Evolutionary conservation across 805 yeast genomes (phyloP).

Genomic region (Kluyveromyces aestuarii): DNA sequence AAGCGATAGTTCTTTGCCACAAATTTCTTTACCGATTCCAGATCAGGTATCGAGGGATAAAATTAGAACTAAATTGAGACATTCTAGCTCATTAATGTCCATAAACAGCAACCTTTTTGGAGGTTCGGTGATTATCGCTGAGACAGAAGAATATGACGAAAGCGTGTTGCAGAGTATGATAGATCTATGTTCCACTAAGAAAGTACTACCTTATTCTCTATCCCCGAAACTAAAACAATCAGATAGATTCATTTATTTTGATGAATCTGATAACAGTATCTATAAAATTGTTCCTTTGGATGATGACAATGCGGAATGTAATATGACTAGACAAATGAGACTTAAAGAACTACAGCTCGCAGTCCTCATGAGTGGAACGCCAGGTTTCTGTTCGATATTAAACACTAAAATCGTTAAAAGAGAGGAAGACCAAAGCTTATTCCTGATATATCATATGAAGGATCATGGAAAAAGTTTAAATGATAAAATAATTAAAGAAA

Average conservation of each 20-base stretch:
- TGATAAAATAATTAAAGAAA: neutral
- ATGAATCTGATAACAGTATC: neutral
- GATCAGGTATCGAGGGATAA: slow-evolving; percentile 47
- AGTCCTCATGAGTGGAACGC: slow-evolving; percentile 18
- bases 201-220: neutral
- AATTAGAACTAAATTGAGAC: slow-evolving; percentile 42
- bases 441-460: slow-evolving; percentile 17
- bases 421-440: slow-evolving; percentile 6
- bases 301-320: slow-evolving; percentile 7
- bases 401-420: slow-evolving; percentile 8
- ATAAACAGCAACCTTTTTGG: slow-evolving; percentile 14
- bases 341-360: slow-evolving; percentile 21
- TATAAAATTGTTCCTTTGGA: slow-evolving; percentile 7
- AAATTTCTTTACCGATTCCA: slow-evolving; percentile 52
- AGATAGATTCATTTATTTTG: neutral
- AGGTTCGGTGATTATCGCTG: slow-evolving; percentile 11
- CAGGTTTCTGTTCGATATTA: slow-evolving; percentile 21
- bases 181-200: slow-evolving; percentile 14
- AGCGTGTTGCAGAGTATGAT: slow-evolving; percentile 17
- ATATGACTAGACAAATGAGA: slow-evolving; percentile 12
- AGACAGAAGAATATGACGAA: slow-evolving; percentile 19
- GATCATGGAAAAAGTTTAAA: slow-evolving; percentile 17
- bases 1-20: slow-evolving; percentile 12
- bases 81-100: slow-evolving; percentile 27
- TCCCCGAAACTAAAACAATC: slow-evolving; percentile 1